phyloP scores from a whole-genome alignment of 495 filamentous ascomycete species.

The Penicillium paxilli region DNA sequence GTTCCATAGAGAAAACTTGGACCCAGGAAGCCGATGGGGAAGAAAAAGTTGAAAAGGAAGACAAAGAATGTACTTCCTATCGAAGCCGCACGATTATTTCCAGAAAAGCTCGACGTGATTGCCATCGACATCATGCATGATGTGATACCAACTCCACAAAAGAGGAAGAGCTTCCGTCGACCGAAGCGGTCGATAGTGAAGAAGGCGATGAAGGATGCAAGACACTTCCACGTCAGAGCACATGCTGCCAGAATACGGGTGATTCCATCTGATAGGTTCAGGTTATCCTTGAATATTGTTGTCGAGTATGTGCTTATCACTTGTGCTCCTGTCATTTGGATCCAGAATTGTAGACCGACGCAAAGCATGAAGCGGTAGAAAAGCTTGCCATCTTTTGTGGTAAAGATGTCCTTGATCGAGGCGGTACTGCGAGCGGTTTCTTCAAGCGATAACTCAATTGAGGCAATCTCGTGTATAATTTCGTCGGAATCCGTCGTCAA shows the following conservation, averaged over 20 bases:
- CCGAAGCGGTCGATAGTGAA: conserved; percentile 50
- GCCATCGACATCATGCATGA: conserved; percentile 36
- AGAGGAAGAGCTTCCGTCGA: conserved; percentile 46
- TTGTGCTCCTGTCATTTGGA: conserved; percentile 31
- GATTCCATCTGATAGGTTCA: conserved; percentile 15
- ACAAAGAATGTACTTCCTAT: conserved; percentile 46
- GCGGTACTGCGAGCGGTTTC: conserved; percentile 17
- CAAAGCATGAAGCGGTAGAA: conserved; percentile 32
- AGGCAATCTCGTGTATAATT: conserved; percentile 30
- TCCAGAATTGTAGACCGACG: conserved; percentile 38
- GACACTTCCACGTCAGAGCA: conserved; percentile 45
- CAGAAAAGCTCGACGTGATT: conserved; percentile 33
- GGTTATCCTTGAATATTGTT: conserved; percentile 27
- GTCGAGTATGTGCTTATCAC: conserved; percentile 27
- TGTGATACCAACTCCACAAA: conserved; percentile 45
- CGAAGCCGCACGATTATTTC: conserved; percentile 30
- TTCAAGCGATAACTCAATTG: conserved; percentile 37
- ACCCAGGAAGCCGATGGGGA: conserved; percentile 56
- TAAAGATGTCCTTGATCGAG: conserved; percentile 19
- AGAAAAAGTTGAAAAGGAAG: conserved; percentile 56
- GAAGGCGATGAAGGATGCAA: conserved; percentile 42
- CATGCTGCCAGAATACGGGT: conserved; percentile 26
- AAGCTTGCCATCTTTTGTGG: conserved; percentile 20
- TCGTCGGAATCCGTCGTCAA: conserved; percentile 17
- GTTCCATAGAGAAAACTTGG: conserved; percentile 56